Percentiles rank a stretch among this genome's conserved stretches.
These are phyloP conservation scores for Casuarina equisetifolia DNA, from an alignment of 306 rosid genomes.

Conservation along the genomic window DNA sequence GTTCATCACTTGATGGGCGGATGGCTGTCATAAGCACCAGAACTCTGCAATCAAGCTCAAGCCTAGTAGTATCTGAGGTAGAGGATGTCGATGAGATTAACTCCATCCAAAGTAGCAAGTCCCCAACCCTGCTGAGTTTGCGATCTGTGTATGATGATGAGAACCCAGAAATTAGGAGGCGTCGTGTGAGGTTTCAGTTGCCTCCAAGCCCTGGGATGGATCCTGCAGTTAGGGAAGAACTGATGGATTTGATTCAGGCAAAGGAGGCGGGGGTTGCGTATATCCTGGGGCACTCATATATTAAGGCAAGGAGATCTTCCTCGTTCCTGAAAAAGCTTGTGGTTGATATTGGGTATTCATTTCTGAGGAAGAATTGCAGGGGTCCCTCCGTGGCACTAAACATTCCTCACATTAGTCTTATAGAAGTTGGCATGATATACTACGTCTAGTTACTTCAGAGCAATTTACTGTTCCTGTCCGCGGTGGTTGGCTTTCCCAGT, in stretches of 20 bases:
- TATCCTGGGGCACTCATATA: conserved; percentile 83
- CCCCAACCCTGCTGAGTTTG: conserved; percentile 60
- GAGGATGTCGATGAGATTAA: conserved; percentile 41
- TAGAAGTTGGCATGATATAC: conserved; percentile 93
- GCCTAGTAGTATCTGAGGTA: conserved; percentile 43
- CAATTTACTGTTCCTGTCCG: conserved; percentile 15
- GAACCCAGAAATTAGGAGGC: conserved; percentile 55
- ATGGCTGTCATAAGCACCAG: conserved; percentile 82
- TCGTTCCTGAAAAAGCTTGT: conserved; percentile 65
- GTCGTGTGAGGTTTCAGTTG: conserved; percentile 67
- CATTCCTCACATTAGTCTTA: conserved; percentile 85
- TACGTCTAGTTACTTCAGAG: conserved; percentile 50
- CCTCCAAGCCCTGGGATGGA: conserved; percentile 52
- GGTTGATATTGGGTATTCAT: conserved; percentile 75
- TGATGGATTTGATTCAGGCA: conserved; percentile 70
- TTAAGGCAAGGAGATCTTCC: conserved; percentile 81
- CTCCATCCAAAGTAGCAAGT: conserved; percentile 65
- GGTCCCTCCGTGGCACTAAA: conserved; percentile 85
- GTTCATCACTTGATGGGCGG: conserved; percentile 67
- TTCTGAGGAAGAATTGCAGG: conserved; percentile 83
- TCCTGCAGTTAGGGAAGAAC: conserved; percentile 69
- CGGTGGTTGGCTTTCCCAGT: conserved; percentile 22
- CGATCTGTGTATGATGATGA: conserved; percentile 67
- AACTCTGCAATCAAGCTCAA: conserved; percentile 41
- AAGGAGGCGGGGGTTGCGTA: conserved; percentile 88